Base-by-base conservation (phyloP, 106 monocot species). In the Platanthera zijinensis region DNA sequence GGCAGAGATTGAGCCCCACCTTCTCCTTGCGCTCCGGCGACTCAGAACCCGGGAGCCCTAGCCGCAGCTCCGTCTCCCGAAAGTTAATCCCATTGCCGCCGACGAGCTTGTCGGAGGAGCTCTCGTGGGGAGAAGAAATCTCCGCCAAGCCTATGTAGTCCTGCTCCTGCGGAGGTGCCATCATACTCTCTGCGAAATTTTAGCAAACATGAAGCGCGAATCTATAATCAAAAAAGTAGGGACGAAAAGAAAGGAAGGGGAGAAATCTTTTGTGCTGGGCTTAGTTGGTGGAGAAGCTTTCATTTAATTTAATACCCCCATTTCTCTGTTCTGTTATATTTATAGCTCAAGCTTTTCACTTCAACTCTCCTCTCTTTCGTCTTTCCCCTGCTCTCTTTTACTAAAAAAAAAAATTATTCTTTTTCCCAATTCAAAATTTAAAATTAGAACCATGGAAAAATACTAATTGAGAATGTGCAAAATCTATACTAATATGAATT, bases 81-180 rank as follows among this genome's bases (percentile, higher is more conserved):
- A 45, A 14, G 70, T 71, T 46, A 15, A 17, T 17, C 48, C 7
- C 45, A 39, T 71, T 48, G 12, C 76, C 62, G 21, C 46, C 62
- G 11, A 10, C 48, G 13, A 77, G 76, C 51, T 51, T 69, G 50
- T 50, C 50, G 69, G 77, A 14, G 52, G n/a, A 48, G 14, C 47
- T 71, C 48, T 48, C 70, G 11, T 17, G 47, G 48, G 39, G 46
- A 11, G 69, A 59, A 12, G 67, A 67, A 19, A 50, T 32, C 74
- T 78, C 69, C 75, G 80, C 10, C 19, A 81, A 52, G 45, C 82
- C 82, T 63, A 86, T 80, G 86, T 83, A 83, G 67, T 86, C 86
- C 19, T 83, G 83, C 74, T 86, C 86, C 63, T 71, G 63, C 51
- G 78, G 81, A n/a, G 78, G 71, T n/a, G 78, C 52, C 81, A 84